Conservation (phyloP, 2,329 filamentous ascomycete genomes). For the Apiospora pterosperma region DNA sequence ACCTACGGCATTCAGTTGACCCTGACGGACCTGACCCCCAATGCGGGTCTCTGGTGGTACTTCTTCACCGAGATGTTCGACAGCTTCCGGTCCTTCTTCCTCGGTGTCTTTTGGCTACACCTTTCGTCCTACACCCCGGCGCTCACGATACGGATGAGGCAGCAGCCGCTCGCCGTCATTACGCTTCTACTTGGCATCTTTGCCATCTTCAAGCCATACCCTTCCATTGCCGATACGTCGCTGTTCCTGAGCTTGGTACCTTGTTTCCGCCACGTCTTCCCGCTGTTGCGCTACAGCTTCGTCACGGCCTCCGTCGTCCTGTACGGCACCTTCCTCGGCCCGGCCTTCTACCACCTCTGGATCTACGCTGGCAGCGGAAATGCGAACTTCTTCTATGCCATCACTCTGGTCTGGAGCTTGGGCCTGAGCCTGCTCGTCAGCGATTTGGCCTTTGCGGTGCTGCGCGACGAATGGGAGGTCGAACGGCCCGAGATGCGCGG, state of each 20-base stretch:
- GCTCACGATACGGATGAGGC: constrained; percentile 75
- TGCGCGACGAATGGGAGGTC: constrained; percentile 91
- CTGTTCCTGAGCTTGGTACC: constrained; percentile 81
- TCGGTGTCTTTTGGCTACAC: constrained; percentile 97
- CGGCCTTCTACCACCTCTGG: constrained; percentile 96
- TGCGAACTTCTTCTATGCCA: constrained; percentile 99
- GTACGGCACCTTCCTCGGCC: constrained; percentile 85
- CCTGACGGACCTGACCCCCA: constrained; percentile 88
- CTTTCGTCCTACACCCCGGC: constrained; percentile 86
- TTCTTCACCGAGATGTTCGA: constrained; percentile 99
- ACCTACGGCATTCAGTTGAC: constrained; percentile 93
- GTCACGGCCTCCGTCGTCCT: constrained; percentile 78
- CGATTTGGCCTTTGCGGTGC: constrained; percentile 81
- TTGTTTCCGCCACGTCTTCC: constrained; percentile 87
- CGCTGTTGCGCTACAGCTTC: constrained; percentile 91
- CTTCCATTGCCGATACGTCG: constrained; percentile 85
- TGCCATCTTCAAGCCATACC: constrained; percentile 95
- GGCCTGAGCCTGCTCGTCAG: constrained; percentile 83
- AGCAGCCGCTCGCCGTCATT: constrained; percentile 82
- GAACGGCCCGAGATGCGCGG: constrained; percentile 87
- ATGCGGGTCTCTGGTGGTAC: constrained; percentile 98
- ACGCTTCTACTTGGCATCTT: constrained; percentile 85
- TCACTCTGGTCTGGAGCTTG: constrained; percentile 96
- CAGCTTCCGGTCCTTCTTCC: constrained; percentile 93
- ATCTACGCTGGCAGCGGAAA: constrained; percentile 97